Evolutionary conservation across 2,329 filamentous ascomycete species (phyloP), one percentile per base, ranked within the genome.

Genomic region (Chaetomium sp.): DNA sequence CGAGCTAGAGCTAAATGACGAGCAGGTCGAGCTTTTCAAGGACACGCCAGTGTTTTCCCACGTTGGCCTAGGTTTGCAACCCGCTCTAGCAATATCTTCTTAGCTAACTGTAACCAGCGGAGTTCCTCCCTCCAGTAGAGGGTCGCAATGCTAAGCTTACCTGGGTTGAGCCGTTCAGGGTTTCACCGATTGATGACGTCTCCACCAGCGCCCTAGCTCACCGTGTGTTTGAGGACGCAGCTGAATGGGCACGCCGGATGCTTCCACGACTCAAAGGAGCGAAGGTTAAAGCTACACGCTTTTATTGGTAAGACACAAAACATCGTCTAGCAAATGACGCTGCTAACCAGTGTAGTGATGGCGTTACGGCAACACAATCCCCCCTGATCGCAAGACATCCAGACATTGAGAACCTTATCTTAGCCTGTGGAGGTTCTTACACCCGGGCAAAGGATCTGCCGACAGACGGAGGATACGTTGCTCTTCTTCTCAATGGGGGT

Each of bases 391-490:
- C 38, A 27, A 50, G 32, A 32, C 48, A 50, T 32, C 48, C 48
- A 14, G 11, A 42, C 37, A 34, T 50, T 41, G 12, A 14, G 38
- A 50, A 50, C 19, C 48, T 50, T 32, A 33, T 34, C 27, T 50
- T 37, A 19, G 38, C 40, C 36, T 37, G 10, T 34, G 48, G 48
- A 32, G 48, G 48, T 8, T 50, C 48, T 33, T 50, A 34, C 12
- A 50, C 41, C 32, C 48, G 48, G 37, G 48, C 48, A 19, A 50
- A 50, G 19, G 48, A 50, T n/a, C 38, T 50, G 6, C 48, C 48
- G 33, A 50, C 48, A 41, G 43, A 42, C 35, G 48, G 48, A 7
- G 9, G 38, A 10, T 34, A 14, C 32, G 48, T 50, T 42, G 48
- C 32, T n/a, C 27, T 42, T 50, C 37, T 50, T 43, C 48, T 50